Evolutionary conservation across 306 rosid genomes (phyloP), one percentile per base, ranked within the genome.

Genomic region (Gastrolobium bilobum): DNA sequence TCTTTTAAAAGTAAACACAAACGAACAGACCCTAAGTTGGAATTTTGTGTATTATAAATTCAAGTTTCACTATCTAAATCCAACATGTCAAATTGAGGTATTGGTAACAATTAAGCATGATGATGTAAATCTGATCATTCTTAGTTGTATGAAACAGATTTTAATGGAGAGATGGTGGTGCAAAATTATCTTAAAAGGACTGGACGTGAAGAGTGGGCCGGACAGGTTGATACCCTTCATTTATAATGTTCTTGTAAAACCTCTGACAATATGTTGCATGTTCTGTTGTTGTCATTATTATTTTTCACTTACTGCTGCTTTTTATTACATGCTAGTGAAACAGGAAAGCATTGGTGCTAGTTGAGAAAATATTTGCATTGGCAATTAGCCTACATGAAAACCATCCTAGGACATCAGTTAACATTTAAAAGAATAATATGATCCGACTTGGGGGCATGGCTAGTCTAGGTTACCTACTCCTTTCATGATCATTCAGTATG

Each of bases 161-260:
- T 96, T 85, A 96, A 96, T 73, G 99, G 98, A 54, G 94, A 73
- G 76, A 75, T 78, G 80, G 94, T 93, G 76, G 98, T 96, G 78
- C 97, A 86, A 83, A 96, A 96, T 84, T 90, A 93, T 88, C 91
- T 96, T 60, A 31, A 52, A 30, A 88, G 97, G 86, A 91, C 96
- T 13, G 98, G 96, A 14, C 88, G 97, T 14, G 91, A 79, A 13
- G 98, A 88, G 83, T 96, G 97, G 98, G 98, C 93, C 30, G 79
- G 56, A 78, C 96, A 93, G 98, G 99, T 93, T 73, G 65, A 42
- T 90, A 68, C 61, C 70, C 81, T 69, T 84, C 10, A 74, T 47
- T 42, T 65, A 54, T 71, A 40, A 46, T 79, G 56, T 65, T 79
- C 75, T 15, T 68, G 35, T 31, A 52, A 66, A 62, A 61, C 71